A percentile compares a stretch with the other conserved stretches of the same genome.
These are phyloP conservation scores for Penicillium herquei DNA, from an alignment of 495 filamentous ascomycete species.

Conservation along the genomic window DNA sequence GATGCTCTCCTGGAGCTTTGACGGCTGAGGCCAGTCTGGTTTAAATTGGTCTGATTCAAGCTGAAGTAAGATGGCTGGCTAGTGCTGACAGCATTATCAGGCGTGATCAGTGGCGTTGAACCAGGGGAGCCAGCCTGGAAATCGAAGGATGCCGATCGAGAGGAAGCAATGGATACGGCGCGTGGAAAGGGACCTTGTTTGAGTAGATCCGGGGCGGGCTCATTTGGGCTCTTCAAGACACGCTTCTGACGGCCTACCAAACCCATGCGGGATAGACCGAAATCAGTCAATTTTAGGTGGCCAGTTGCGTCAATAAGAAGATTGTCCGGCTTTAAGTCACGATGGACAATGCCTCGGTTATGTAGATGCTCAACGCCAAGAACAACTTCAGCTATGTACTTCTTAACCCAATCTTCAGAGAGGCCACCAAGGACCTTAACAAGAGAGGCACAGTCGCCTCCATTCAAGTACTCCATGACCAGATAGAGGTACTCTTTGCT, in stretches of 20 bases:
- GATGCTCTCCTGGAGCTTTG: slow-evolving; percentile 80
- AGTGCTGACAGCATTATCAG: slow-evolving; percentile 64
- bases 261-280: slow-evolving; percentile 96
- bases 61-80: slow-evolving; percentile 93
- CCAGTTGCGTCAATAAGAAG: slow-evolving; percentile 95
- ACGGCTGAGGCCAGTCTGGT: slow-evolving; percentile 61
- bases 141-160: slow-evolving; percentile 94
- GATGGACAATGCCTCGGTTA: slow-evolving; percentile 89
- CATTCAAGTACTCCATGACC: slow-evolving; percentile 99
- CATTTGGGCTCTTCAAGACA: slow-evolving; percentile 75
- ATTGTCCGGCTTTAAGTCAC: slow-evolving; percentile 96
- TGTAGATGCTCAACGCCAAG: slow-evolving; percentile 95
- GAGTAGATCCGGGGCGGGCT: slow-evolving; percentile 83
- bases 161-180: slow-evolving; percentile 82
- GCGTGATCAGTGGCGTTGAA: slow-evolving; percentile 84
- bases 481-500: slow-evolving; percentile 99
- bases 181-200: slow-evolving; percentile 90
- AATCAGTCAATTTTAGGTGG: slow-evolving; percentile 95
- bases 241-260: slow-evolving; percentile 94
- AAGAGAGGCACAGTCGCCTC: slow-evolving; percentile 93
- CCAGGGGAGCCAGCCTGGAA: slow-evolving; percentile 77
- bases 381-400: slow-evolving; percentile 93
- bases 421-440: slow-evolving; percentile 90
- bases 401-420: slow-evolving; percentile 95
- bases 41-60: slow-evolving; percentile 70